Base-by-base conservation (phyloP, 306 rosid genomes). In the Abrus pulchellus region DNA sequence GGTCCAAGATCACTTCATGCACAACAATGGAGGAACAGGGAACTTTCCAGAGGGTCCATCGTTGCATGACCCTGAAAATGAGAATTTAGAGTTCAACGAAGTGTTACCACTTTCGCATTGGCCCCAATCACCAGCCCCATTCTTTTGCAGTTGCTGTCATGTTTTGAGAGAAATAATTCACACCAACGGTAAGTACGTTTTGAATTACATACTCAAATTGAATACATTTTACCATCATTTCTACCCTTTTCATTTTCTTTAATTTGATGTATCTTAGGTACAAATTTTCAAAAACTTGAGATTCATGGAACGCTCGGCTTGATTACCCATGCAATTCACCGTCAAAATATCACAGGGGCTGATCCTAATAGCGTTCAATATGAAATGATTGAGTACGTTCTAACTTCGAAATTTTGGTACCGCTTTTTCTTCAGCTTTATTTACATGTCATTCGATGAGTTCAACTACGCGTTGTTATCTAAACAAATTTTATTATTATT, bases 251-350 rank as follows among this genome's bases (percentile, higher is more conserved):
- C 30, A 49, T 38, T 52, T 40, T 13, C 41, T 5, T n/a, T 27
- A 45, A 13, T 32, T 2, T 13, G 1, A 12, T 53, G 7, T 32
- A 57, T 63, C 29, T 10, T 66, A 94, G 98, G 89, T 43, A 3
- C 33, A 6, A 29, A 9, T 41, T 50, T 86, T 4, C 82, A 74
- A 32, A 94, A 87, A 82, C 89, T 94, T 20, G 93, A 88, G 85
- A 88, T 94, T 64, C 97, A 94, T 74, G 97, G 98, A 84, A 82
- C 85, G 57, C 57, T 88, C 0, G 98, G 94, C 29, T 2, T 82
- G 28, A 74, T 92, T 70, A 60, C 84, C 47, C 99, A 95, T 82
- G 99, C 89, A 20, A 62, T 95, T 82, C 76, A 87, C 29, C 70
- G 41, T 14, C 52, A 28, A 56, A 52, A 33, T 43, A 11, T 45